These are phyloP conservation scores for Porogramme epimiltina DNA, from an alignment of 1,284 basidiomycete genomes.

Conservation along the genomic window DNA sequence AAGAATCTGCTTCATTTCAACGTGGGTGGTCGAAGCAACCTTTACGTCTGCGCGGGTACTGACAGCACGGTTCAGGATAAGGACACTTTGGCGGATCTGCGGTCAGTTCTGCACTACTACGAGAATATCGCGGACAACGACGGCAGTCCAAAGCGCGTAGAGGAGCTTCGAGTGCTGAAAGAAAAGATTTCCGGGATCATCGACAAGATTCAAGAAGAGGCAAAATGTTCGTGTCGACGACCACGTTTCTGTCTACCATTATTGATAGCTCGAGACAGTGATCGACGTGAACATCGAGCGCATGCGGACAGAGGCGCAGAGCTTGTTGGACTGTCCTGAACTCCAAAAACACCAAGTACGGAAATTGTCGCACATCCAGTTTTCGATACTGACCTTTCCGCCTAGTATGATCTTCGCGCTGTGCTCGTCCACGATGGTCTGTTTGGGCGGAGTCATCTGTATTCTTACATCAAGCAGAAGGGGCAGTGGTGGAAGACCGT, in stretches of 20 bases:
- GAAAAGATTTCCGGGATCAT: constrained; percentile 54
- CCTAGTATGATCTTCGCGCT: constrained; percentile 73
- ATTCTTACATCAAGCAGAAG: constrained; percentile 70
- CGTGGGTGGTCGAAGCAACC: constrained; percentile 50
- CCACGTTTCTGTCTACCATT: background rate
- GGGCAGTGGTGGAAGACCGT: constrained; percentile 78
- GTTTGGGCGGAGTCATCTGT: constrained; percentile 70
- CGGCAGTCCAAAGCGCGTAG: constrained; percentile 48
- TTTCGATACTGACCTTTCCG: background rate
- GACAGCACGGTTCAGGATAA: constrained; percentile 37
- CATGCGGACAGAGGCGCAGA: constrained; percentile 44
- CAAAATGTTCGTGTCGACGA: constrained; percentile 45
- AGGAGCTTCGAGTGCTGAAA: constrained; percentile 43
- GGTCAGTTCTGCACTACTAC: constrained; percentile 65
- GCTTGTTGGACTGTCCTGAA: constrained; percentile 60
- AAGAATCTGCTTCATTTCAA: constrained; percentile 52
- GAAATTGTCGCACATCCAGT: background rate
- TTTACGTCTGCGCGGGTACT: background rate
- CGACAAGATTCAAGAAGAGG: constrained; percentile 49
- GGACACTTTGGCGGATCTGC: constrained; percentile 61
- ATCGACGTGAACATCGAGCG: constrained; percentile 51
- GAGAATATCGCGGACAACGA: constrained; percentile 59
- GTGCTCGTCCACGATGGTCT: constrained; percentile 77
- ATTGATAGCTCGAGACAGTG: constrained; percentile 37
- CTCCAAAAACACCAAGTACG: constrained; percentile 59